Evolutionary conservation across 1,139 yeast species (phyloP), one percentile per base, ranked within the genome.

Genomic region (Saccharomycopsis hybrid): DNA sequence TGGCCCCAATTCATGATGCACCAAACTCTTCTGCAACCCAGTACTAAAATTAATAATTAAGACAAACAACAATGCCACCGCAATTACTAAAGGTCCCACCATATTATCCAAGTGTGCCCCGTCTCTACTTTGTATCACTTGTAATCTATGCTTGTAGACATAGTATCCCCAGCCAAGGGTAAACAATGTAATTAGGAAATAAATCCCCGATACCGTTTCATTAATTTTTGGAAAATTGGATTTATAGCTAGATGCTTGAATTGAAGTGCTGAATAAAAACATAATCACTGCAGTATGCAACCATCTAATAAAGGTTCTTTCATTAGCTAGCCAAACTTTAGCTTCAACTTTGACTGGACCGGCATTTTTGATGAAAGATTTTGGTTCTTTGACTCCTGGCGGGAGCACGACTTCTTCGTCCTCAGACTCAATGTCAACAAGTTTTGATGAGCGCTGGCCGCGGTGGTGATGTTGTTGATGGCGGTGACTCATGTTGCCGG

Each of bases 271-370:
- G 60, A 92, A 71, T 0, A 92, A 82, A n/a, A 95, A 80, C 57
- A 92, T 73, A 62, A 92, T 71, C 0, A 95, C 80, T n/a, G 95
- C 85, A 7, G 90, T 92, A 60, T 85, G 92, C 57, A 92, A 74
- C 98, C 98, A 92, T 66, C 95, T 80, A 72, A 87, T 85, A 69
- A 90, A 90, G 2, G 98, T 92, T 67, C 98, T 85, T 70, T 92
- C 98, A 63, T 92, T 92, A 35, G 98, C 98, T 56, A 92, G 73
- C 97, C 98, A 92, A 38, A 92, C 98, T 65, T 92, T 92, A 35
- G 97, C 95, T 70, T 92, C 98, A 51, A 92, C 89, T 66, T 85
- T 89, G 53, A 89, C 78, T 2, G 96, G 94, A 4, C 97, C 96
- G 37, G 92, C 82, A 64, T 89, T 89, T 63, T 90, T 86, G 60